Conservation (phyloP, 805 yeast species). For the Sugiyamaella americana region DNA sequence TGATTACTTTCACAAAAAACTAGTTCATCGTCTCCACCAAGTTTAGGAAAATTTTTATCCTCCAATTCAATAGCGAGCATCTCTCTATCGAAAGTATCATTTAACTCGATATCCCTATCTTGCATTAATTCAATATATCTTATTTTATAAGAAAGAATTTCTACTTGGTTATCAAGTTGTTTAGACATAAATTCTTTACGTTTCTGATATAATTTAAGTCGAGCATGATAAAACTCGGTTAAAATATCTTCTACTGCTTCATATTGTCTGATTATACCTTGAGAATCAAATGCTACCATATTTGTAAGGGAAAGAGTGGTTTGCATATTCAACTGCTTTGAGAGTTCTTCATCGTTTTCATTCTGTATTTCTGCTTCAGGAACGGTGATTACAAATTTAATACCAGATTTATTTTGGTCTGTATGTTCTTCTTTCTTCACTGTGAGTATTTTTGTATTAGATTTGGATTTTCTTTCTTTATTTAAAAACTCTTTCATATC, state of each 20-base stretch:
- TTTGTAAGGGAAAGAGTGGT: slow-evolving; percentile 66
- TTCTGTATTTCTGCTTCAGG: slow-evolving; percentile 78
- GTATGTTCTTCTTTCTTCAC: slow-evolving; percentile 94
- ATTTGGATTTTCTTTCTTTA: slow-evolving; percentile 57
- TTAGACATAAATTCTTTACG: slow-evolving; percentile 76
- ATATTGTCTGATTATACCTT: slow-evolving; percentile 80
- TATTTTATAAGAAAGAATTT: slow-evolving; percentile 74
- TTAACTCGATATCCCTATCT: slow-evolving; percentile 57
- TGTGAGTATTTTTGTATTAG: slow-evolving; percentile 63
- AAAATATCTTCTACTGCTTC: slow-evolving; percentile 70
- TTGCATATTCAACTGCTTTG: slow-evolving; percentile 75
- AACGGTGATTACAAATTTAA: slow-evolving; percentile 72
- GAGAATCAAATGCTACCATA: slow-evolving; percentile 94
- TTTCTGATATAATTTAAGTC: slow-evolving; percentile 84
- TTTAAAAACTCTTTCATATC: slow-evolving; percentile 81
- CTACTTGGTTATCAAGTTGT: slow-evolving; percentile 66
- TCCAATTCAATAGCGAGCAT: slow-evolving; percentile 59
- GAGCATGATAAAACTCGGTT: slow-evolving; percentile 74
- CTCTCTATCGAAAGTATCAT: slow-evolving; percentile 71
- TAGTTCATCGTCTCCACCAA: slow-evolving; percentile 64
- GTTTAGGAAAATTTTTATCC: slow-evolving; percentile 59
- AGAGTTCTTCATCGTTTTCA: slow-evolving; percentile 64
- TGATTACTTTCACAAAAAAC: slow-evolving; percentile 34
- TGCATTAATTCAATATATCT: slow-evolving; percentile 87
- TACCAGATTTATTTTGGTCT: slow-evolving; percentile 82